phyloP scores from a whole-genome alignment of 2,329 filamentous ascomycete genomes.

The Lizonia empirigonia region DNA sequence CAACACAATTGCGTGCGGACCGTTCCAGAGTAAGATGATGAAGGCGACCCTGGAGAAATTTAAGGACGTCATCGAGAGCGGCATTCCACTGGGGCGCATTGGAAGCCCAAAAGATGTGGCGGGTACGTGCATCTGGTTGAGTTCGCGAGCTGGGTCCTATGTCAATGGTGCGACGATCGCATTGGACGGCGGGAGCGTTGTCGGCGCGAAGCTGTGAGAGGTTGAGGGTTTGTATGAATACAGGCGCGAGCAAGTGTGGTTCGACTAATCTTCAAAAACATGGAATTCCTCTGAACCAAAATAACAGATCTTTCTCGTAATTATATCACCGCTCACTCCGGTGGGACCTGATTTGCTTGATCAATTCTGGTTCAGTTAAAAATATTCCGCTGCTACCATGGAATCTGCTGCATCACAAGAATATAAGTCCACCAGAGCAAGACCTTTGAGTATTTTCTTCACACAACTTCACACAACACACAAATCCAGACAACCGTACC shows the following conservation, averaged over 20 bases:
- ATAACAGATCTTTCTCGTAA: no score
- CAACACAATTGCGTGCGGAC: conserved; percentile 74
- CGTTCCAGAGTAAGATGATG: conserved; percentile 76
- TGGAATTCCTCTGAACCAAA: no score
- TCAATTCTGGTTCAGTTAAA: no score
- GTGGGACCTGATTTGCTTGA: no score
- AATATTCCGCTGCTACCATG: no score
- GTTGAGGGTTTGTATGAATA: background rate
- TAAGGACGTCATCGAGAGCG: conserved; percentile 60
- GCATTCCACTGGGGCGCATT: conserved; percentile 70
- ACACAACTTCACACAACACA: no score
- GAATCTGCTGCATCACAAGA: no score
- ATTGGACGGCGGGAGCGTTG: conserved; percentile 49
- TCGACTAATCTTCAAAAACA: background rate
- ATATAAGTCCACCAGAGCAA: no score
- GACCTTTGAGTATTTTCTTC: no score
- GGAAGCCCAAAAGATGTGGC: conserved; percentile 72
- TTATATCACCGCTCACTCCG: no score
- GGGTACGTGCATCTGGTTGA: conserved; percentile 72
- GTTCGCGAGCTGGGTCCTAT: conserved; percentile 65
- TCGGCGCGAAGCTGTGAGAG: conserved; percentile 45
- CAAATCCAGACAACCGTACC: no score
- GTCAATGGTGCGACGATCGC: conserved; percentile 53
- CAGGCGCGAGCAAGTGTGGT: no score
- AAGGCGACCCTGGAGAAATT: conserved; percentile 68